Conservation (phyloP, 176 grass and related monocot genomes). For the Pharus latifolius region DNA sequence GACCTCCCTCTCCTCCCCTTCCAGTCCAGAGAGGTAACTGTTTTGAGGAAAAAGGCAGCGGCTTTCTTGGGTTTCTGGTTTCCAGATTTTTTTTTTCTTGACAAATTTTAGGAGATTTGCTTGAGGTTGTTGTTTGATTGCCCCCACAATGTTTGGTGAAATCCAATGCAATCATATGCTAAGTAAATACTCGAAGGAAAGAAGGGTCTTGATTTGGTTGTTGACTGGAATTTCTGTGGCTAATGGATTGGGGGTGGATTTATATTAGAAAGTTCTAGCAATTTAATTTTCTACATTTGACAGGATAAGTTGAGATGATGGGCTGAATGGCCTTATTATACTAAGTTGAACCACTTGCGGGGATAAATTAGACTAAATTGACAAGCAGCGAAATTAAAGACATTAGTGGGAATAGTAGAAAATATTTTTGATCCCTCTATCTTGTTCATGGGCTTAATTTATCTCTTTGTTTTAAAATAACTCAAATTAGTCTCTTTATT, state of each 20-base stretch:
- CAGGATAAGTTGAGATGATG: background rate
- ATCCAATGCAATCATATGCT: background rate
- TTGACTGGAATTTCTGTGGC: background rate
- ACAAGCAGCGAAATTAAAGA: background rate
- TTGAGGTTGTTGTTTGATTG: background rate
- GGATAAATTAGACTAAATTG: too few species aligned
- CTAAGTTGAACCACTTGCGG: slow-evolving; percentile 2
- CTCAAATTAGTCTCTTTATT: too few species aligned
- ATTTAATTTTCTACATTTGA: background rate
- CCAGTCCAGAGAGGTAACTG: slow-evolving; percentile 52
- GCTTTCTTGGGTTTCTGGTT: background rate
- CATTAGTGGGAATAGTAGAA: background rate
- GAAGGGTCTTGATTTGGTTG: background rate
- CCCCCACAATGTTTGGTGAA: background rate
- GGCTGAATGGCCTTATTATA: background rate
- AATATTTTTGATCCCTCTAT: too few species aligned
- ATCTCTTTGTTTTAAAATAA: too few species aligned
- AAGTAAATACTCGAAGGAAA: background rate
- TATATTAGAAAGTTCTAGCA: background rate
- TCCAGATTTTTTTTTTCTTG: background rate
- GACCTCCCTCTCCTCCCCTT: slow-evolving; percentile 86
- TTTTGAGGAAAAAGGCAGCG: background rate
- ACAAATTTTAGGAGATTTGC: too few species aligned
- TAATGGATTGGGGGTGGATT: background rate
- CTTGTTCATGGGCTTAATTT: too few species aligned